Evolutionary conservation across 2,329 filamentous ascomycete species (phyloP).

Genomic region (Aaosphaeria arxii): DNA sequence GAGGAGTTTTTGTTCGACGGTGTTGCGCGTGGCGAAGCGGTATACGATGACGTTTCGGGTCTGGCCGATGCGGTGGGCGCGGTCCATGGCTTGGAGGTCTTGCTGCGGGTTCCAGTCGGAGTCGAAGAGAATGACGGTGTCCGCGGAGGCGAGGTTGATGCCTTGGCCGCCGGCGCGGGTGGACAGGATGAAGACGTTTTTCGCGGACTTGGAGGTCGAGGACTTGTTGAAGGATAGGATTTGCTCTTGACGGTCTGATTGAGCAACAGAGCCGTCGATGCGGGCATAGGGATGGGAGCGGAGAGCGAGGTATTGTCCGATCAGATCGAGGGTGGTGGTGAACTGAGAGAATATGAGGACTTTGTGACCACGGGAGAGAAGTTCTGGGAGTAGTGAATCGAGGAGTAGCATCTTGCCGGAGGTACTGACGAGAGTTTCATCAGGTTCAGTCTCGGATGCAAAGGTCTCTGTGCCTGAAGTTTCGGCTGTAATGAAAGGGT

Average conservation of each 20-base stretch:
- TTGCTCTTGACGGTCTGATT: conserved; percentile 53
- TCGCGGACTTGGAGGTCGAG: conserved; percentile 18
- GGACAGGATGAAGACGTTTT: conserved; percentile 78
- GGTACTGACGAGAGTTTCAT: conserved; percentile 79
- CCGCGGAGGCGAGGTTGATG: conserved; percentile 88
- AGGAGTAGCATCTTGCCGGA: conserved; percentile 96
- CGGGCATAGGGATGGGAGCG: conserved; percentile 79
- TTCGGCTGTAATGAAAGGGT: conserved; percentile 64
- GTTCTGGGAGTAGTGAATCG: conserved; percentile 74
- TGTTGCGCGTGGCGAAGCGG: conserved; percentile 86
- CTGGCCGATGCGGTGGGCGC: conserved; percentile 92
- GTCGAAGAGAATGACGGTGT: conserved; percentile 91
- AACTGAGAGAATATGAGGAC: conserved; percentile 97
- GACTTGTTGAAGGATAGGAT: conserved; percentile 50
- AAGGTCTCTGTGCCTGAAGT: conserved; percentile 46
- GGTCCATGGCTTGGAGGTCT: conserved; percentile 93
- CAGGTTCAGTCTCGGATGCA: conserved; percentile 53
- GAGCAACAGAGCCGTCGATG: conserved; percentile 84
- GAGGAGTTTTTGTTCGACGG: conserved; percentile 84
- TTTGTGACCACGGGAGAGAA: conserved; percentile 77
- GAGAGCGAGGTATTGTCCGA: conserved; percentile 83
- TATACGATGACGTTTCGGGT: conserved; percentile 90
- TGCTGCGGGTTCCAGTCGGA: conserved; percentile 95
- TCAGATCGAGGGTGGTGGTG: conserved; percentile 86
- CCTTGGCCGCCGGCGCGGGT: conserved; percentile 92